phyloP scores from a whole-genome alignment of 192 early-diverging fungal species.

The Podila minutissima region DNA sequence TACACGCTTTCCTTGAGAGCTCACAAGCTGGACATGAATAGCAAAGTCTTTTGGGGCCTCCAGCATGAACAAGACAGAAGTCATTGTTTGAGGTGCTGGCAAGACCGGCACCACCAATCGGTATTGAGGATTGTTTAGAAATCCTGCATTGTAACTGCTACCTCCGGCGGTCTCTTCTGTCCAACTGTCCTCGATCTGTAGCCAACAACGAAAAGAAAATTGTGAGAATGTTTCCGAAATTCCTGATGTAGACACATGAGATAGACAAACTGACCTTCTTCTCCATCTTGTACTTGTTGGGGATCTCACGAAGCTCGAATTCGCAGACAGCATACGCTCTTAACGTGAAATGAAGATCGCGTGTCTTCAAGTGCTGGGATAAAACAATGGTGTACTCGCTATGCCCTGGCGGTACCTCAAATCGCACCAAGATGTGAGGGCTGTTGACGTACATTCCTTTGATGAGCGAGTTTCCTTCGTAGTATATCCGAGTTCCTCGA shows the following conservation, averaged over 20 bases:
- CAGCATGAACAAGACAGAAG: slow-evolving; percentile 64
- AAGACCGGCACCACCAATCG: slow-evolving; percentile 68
- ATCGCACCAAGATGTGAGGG: slow-evolving; percentile 78
- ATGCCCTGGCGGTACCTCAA: slow-evolving; percentile 67
- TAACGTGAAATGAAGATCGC: slow-evolving; percentile 80
- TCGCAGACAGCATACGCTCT: slow-evolving; percentile 72
- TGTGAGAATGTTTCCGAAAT: background rate
- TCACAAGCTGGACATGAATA: slow-evolving; percentile 74
- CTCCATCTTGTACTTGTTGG: slow-evolving; percentile 64
- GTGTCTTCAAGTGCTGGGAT: slow-evolving; percentile 78
- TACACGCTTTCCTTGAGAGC: slow-evolving; percentile 75
- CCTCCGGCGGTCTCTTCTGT: slow-evolving; percentile 81
- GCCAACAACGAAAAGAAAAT: background rate
- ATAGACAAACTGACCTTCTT: slow-evolving; percentile 55
- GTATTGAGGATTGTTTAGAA: slow-evolving; percentile 85
- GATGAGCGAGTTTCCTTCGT: slow-evolving; percentile 45
- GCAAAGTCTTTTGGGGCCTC: slow-evolving; percentile 73
- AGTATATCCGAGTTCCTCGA: slow-evolving; percentile 51
- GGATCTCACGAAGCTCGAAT: slow-evolving; percentile 71
- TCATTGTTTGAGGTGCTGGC: slow-evolving; percentile 34
- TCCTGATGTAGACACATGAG: background rate
- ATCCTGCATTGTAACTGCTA: slow-evolving; percentile 72
- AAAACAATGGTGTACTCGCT: slow-evolving; percentile 80
- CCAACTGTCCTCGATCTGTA: slow-evolving; percentile 73
- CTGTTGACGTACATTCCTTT: slow-evolving; percentile 90